phyloP scores from a whole-genome alignment of 495 filamentous ascomycete genomes.

The Xylaria longipes region DNA sequence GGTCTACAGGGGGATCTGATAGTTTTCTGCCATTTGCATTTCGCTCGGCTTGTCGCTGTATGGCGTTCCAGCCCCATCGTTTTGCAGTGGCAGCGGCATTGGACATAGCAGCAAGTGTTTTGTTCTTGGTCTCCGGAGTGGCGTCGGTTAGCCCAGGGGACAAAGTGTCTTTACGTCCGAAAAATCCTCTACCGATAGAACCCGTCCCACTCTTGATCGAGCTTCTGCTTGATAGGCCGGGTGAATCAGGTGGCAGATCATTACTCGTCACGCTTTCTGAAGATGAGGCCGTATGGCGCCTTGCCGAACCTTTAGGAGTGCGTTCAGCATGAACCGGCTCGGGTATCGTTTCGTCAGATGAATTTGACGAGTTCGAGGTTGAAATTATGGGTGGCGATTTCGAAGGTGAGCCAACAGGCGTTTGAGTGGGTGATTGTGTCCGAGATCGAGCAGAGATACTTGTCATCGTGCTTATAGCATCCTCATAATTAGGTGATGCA shows the following conservation, averaged over 20 bases:
- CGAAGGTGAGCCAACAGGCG: constrained; percentile 58
- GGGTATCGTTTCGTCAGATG: constrained; percentile 43
- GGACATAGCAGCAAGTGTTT: constrained; percentile 65
- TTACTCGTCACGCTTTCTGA: constrained; percentile 40
- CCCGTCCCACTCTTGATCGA: constrained; percentile 48
- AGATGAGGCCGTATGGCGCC: constrained; percentile 52
- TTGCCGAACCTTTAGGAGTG: constrained; percentile 38
- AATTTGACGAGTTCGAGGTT: constrained; percentile 41
- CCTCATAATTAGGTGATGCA: constrained; percentile 53
- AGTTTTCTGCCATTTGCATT: constrained; percentile 31
- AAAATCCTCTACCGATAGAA: constrained; percentile 46
- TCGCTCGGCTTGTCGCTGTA: constrained; percentile 62
- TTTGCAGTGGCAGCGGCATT: constrained; percentile 79
- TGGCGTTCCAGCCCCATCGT: constrained; percentile 81
- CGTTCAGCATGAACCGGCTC: constrained; percentile 17
- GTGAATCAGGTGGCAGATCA: constrained; percentile 36
- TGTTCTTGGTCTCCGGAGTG: constrained; percentile 45
- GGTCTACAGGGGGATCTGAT: constrained; percentile 51
- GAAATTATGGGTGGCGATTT: constrained; percentile 41
- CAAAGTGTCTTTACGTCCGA: constrained; percentile 45
- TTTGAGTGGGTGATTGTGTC: constrained; percentile 60
- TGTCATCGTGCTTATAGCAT: constrained; percentile 68
- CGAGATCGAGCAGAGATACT: constrained; percentile 68
- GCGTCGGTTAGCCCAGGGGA: constrained; percentile 33
- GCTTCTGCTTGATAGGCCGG: constrained; percentile 41